Evolutionary conservation across 208 protist genomes (phyloP).

Genomic region (Porcisia hertigi): DNA sequence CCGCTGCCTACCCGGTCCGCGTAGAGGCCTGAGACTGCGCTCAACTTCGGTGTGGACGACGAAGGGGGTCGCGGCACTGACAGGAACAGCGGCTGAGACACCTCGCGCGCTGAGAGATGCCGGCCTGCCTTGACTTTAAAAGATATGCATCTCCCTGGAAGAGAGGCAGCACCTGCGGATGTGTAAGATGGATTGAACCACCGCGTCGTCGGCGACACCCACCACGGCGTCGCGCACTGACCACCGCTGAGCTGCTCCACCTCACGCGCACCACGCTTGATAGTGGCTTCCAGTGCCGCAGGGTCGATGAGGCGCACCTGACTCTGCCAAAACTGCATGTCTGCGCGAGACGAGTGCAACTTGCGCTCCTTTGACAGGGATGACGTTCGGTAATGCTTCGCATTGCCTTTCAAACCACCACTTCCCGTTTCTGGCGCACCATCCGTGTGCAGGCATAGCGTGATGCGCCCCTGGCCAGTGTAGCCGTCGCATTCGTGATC

Average conservation of each 20-base stretch:
- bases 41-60: not conserved
- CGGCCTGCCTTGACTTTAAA: constrained; percentile 51
- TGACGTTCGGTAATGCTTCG: not conserved
- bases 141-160: constrained; percentile 51
- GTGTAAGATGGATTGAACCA: constrained; percentile 40
- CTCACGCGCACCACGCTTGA: constrained; percentile 68
- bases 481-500: constrained; percentile 92
- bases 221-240: constrained; percentile 77
- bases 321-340: constrained; percentile 34
- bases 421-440: not conserved
- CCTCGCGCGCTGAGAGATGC: constrained; percentile 63
- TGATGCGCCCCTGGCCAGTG: constrained; percentile 59
- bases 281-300: constrained; percentile 42
- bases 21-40: not conserved
- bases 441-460: constrained; percentile 78
- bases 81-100: constrained; percentile 62
- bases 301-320: constrained; percentile 56
- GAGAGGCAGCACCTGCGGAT: constrained; percentile 5
- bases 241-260: constrained; percentile 33
- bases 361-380: not conserved
- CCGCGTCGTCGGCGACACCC: constrained; percentile 47
- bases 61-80: constrained; percentile 24
- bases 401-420: not conserved
- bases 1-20: not conserved
- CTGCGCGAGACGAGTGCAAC: not conserved